These are phyloP conservation scores for Colletotrichum aenigma DNA, from an alignment of 2,329 filamentous ascomycete species.

Conservation along the genomic window DNA sequence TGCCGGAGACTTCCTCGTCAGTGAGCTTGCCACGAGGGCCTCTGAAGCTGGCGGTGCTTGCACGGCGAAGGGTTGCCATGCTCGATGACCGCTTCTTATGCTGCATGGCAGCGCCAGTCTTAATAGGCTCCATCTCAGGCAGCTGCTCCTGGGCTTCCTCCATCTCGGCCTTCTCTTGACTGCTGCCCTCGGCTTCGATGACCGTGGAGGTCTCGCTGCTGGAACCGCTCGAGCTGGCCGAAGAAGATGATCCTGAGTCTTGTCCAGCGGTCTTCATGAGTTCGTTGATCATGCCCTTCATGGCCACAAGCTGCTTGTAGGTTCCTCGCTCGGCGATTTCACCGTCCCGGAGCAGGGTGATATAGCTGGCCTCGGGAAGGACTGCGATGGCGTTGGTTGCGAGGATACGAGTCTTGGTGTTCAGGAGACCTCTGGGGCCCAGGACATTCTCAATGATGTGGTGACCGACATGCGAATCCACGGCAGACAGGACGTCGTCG, in stretches of 20 bases:
- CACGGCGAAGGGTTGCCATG: slow-evolving; percentile 81
- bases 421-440: slow-evolving; percentile 80
- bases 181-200: slow-evolving; percentile 52
- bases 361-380: slow-evolving; percentile 86
- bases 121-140: slow-evolving; percentile 79
- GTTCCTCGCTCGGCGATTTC: slow-evolving; percentile 87
- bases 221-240: slow-evolving; percentile 51
- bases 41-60: slow-evolving; percentile 88
- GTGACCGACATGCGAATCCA: slow-evolving; percentile 96
- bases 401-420: slow-evolving; percentile 86
- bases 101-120: slow-evolving; percentile 50
- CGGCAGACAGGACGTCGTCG: slow-evolving; percentile 92
- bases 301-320: slow-evolving; percentile 87
- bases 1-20: slow-evolving; percentile 79
- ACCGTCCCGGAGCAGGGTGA: slow-evolving; percentile 83
- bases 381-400: slow-evolving; percentile 96
- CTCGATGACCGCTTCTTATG: slow-evolving; percentile 70
- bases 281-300: slow-evolving; percentile 88
- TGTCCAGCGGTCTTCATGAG: slow-evolving; percentile 77
- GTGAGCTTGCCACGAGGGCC: slow-evolving; percentile 82
- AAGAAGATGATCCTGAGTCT: slow-evolving; percentile 41
- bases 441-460: slow-evolving; percentile 96
- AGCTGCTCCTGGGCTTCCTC: slow-evolving; percentile 81
- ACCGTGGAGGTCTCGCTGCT: slow-evolving; percentile 63
- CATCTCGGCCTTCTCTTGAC: slow-evolving; percentile 67